Percentiles rank a stretch among this genome's conserved stretches.
phyloP scores from a whole-genome alignment of 805 yeast genomes.

The Candida jianshihensis region DNA sequence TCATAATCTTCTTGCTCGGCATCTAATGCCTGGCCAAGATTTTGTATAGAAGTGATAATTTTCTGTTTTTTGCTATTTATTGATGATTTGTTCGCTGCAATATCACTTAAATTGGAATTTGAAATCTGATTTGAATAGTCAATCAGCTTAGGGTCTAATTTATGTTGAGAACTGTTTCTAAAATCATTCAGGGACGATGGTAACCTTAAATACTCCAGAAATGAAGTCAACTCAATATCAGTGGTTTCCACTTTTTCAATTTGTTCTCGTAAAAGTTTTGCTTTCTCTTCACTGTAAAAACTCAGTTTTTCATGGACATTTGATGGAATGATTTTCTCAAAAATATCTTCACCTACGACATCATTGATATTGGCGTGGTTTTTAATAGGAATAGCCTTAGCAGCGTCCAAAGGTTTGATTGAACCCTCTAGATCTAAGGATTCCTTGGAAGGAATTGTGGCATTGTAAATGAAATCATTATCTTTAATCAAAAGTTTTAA shows the following conservation, averaged over 20 bases:
- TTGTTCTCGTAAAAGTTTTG: constrained; percentile 64
- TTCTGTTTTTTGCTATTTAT: constrained; percentile 28
- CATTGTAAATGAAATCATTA: constrained; percentile 87
- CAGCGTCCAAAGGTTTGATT: constrained; percentile 63
- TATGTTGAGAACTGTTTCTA: constrained; percentile 26
- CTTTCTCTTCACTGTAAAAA: constrained; percentile 84
- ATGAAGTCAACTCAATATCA: constrained; percentile 70
- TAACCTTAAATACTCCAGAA: constrained; percentile 71
- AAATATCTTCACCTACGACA: constrained; percentile 46
- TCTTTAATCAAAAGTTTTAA: constrained; percentile 54
- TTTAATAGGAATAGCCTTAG: constrained; percentile 46
- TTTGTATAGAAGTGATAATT: constrained; percentile 29
- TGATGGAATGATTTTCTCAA: constrained; percentile 76
- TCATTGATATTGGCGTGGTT: constrained; percentile 41
- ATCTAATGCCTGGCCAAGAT: constrained; percentile 27
- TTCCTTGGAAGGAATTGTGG: constrained; percentile 54
- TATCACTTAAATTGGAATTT: constrained; percentile 22
- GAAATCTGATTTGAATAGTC: constrained; percentile 23
- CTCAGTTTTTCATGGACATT: constrained; percentile 83
- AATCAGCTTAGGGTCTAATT: constrained; percentile 24
- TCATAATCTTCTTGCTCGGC: constrained; percentile 31
- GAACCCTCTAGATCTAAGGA: constrained; percentile 43
- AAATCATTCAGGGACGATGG: constrained; percentile 59
- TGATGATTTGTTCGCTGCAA: constrained; percentile 23
- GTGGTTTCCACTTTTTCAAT: constrained; percentile 71